phyloP scores from a whole-genome alignment of 257 asterid genomes.

The Nicotiana obtusifolia region DNA sequence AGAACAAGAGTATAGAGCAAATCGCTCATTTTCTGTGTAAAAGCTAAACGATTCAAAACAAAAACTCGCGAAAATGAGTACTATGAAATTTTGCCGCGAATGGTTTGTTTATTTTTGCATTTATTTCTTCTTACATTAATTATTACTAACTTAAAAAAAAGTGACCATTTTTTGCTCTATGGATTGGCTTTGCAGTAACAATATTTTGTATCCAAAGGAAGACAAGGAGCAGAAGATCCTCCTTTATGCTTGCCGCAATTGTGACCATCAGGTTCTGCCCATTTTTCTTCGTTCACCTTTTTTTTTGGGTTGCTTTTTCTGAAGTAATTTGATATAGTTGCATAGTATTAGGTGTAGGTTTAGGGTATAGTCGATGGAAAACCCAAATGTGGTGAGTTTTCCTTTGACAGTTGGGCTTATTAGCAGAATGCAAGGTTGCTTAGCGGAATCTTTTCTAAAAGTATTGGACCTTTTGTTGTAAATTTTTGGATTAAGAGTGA shows the following conservation, averaged over 20 bases:
- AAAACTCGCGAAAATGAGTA: slow-evolving; percentile 60
- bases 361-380: slow-evolving; percentile 14
- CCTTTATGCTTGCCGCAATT: slow-evolving; percentile 85
- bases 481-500: too few relatives aligned
- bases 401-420: not conserved
- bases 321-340: not conserved
- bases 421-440: not conserved
- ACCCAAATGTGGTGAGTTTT: not conserved
- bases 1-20: not conserved
- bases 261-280: slow-evolving; percentile 74
- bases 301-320: not conserved
- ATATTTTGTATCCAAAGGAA: slow-evolving; percentile 79
- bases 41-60: not conserved
- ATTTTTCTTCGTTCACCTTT: not conserved
- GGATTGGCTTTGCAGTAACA: slow-evolving; percentile 39
- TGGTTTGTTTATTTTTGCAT: slow-evolving; percentile 38
- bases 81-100: slow-evolving; percentile 98
- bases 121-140: not conserved
- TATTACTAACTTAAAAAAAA: not conserved
- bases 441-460: not conserved
- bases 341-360: not conserved
- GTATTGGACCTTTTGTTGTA: not conserved
- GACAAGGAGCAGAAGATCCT: slow-evolving; percentile 74
- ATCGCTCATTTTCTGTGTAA: not conserved
- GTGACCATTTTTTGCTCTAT: not conserved